Conservation (phyloP, 331 rosid species). For the Acacia concinna region DNA sequence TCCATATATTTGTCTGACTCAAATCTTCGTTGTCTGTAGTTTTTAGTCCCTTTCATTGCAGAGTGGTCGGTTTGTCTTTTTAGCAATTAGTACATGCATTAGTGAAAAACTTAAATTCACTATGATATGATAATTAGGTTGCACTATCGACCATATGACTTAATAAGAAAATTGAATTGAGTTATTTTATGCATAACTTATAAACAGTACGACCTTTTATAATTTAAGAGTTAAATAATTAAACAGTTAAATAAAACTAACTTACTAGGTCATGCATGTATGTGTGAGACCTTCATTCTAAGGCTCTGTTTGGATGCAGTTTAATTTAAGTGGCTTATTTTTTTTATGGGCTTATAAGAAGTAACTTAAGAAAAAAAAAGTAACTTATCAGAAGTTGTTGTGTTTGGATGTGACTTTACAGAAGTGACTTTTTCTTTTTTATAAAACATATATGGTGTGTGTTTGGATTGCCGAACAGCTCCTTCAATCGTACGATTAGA, state of each 20-base stretch:
- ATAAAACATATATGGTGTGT: too few species aligned
- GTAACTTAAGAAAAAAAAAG: too few species aligned
- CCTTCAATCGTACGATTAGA: too few species aligned
- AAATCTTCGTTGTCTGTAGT: background rate
- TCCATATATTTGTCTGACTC: background rate
- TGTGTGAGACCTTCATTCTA: background rate
- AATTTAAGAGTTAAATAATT: background rate
- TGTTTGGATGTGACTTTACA: too few species aligned
- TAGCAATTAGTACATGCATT: background rate
- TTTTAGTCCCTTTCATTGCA: constrained; percentile 8
- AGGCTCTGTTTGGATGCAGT: too few species aligned
- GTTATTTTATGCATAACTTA: background rate
- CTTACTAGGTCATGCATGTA: background rate
- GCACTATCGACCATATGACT: background rate
- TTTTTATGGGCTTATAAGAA: too few species aligned
- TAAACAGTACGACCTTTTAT: background rate
- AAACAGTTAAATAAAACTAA: background rate
- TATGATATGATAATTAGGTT: constrained; percentile 3
- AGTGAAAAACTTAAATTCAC: background rate
- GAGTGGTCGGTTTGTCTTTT: constrained; percentile 34
- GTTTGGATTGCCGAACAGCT: too few species aligned
- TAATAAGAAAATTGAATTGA: background rate
- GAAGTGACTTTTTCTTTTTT: too few species aligned
- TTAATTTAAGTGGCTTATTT: too few species aligned
- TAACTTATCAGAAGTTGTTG: too few species aligned